Conservation (phyloP, 306 rosid species). For the Fragaria vesca region DNA sequence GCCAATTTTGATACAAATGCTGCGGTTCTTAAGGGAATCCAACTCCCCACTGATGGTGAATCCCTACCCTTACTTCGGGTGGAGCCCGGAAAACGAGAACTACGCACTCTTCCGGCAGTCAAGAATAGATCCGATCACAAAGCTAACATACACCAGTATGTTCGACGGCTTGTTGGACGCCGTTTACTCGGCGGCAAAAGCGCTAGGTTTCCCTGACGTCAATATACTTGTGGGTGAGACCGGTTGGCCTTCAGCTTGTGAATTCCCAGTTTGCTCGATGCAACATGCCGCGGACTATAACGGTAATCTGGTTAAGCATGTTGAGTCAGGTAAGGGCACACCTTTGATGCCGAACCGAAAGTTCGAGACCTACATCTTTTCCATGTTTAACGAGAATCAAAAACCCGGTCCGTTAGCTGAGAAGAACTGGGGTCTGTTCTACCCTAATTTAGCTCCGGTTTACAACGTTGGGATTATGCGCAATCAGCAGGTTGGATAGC, state of each 20-base stretch:
- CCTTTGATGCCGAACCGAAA: slow-evolving; percentile 83
- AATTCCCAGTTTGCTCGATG: slow-evolving; percentile 58
- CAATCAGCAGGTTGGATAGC: slow-evolving; percentile 36
- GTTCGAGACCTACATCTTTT: slow-evolving; percentile 64
- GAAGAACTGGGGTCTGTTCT: slow-evolving; percentile 80
- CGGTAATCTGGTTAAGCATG: slow-evolving; percentile 44
- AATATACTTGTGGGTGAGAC: slow-evolving; percentile 66
- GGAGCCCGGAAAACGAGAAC: slow-evolving; percentile 47
- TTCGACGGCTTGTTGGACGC: slow-evolving; percentile 75
- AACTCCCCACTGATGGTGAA: slow-evolving; percentile 75
- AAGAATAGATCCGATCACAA: slow-evolving; percentile 54
- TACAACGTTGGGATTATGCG: slow-evolving; percentile 58
- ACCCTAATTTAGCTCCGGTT: slow-evolving; percentile 69
- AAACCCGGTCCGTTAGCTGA: slow-evolving; percentile 90
- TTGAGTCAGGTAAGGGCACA: slow-evolving; percentile 55
- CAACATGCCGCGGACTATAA: slow-evolving; percentile 55
- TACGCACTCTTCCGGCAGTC: slow-evolving; percentile 54
- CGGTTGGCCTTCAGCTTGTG: slow-evolving; percentile 86
- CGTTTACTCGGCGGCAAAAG: slow-evolving; percentile 62
- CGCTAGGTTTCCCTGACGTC: slow-evolving; percentile 55
- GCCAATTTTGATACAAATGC: slow-evolving; percentile 55
- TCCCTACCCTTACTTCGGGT: slow-evolving; percentile 82
- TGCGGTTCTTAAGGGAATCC: slow-evolving; percentile 50
- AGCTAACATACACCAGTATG: slow-evolving; percentile 57
- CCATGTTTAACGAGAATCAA: slow-evolving; percentile 71